Evolutionary conservation across 2,329 filamentous ascomycete species (phyloP), one percentile per base, ranked within the genome.

Genomic region (Fusarium agapanthi): DNA sequence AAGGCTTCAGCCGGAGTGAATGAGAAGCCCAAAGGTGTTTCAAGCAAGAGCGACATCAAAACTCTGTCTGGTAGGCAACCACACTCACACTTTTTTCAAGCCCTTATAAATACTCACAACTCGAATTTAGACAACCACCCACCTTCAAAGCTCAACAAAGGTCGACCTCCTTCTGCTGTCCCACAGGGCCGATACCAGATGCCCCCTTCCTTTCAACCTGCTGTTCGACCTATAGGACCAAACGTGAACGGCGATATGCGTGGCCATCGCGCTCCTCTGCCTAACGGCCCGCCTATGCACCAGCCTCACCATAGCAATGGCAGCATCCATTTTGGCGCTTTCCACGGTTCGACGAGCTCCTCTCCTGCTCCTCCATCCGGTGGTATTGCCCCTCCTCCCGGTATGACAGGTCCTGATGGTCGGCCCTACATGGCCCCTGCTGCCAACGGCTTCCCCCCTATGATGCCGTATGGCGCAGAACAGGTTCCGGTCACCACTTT

Each of bases 261-360:
- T 51, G 78, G 79, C 26, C 76, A 79, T 62, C 79, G 79, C n/a
- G 79, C 77, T 22, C 79, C 75, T 60, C 65, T 78, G 32, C 77
- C 80, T 38, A 81, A 81, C 45, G 80, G 80, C 30, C 82, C 78
- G 22, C 78, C 76, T 37, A 78, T 86, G 73, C 87, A 89, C 71
- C 86, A 88, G 57, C 79, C 84, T 44, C 88, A 87, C 60, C 85
- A 84, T 20, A 90, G 87, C 77, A 86, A 86, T 65, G 84, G 87
- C 41, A 89, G 86, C 77, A 81, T 90, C 57, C 84, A 89, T 69
- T 90, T 91, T 74, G 87, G 87, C 38, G 83, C 83, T 12, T 87
- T 88, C 68, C 81, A 85, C 37, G 86, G 84, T 24, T 91, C 89
- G 18, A 86, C 87, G 74, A 86, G 84, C 59, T 87, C 89, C 2